These are phyloP conservation scores for Albizia julibrissin DNA, from an alignment of 306 rosid genomes.

Conservation along the genomic window DNA sequence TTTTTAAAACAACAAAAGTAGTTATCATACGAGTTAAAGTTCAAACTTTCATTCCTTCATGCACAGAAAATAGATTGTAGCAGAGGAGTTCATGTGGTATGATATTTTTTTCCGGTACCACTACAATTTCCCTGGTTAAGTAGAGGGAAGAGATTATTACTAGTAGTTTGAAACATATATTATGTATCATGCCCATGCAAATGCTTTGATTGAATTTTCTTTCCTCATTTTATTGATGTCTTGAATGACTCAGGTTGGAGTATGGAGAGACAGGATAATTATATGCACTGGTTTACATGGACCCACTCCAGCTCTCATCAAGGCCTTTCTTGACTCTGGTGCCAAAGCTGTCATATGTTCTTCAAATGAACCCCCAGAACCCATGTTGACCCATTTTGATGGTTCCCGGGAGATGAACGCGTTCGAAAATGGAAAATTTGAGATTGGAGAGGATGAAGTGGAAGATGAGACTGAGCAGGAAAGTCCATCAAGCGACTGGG, in stretches of 20 bases:
- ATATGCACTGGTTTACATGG: slow-evolving; percentile 89
- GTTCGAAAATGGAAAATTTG: slow-evolving; percentile 81
- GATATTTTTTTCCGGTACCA: slow-evolving; percentile 9
- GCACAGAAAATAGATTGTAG: neutral
- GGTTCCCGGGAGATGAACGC: slow-evolving; percentile 62
- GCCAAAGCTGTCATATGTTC: slow-evolving; percentile 92
- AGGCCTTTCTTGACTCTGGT: slow-evolving; percentile 81
- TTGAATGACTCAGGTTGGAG: slow-evolving; percentile 77
- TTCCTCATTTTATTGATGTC: slow-evolving; percentile 16
- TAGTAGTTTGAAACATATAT: slow-evolving; percentile 9
- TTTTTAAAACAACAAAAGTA: neutral
- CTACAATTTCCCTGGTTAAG: slow-evolving; percentile 5
- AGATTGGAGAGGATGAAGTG: slow-evolving; percentile 89
- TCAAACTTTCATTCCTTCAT: neutral
- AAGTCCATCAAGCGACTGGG: slow-evolving; percentile 96
- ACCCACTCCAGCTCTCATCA: slow-evolving; percentile 68
- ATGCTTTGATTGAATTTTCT: slow-evolving; percentile 10
- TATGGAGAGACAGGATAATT: slow-evolving; percentile 96
- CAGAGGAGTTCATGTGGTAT: slow-evolving; percentile 18
- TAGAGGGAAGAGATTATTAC: neutral
- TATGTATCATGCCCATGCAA: slow-evolving; percentile 16
- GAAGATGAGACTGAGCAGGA: slow-evolving; percentile 65
- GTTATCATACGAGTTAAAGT: neutral
- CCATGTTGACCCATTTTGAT: slow-evolving; percentile 44
- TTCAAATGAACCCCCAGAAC: slow-evolving; percentile 74